A percentile compares a stretch with the other conserved stretches of the same genome.
phyloP scores from a whole-genome alignment of 2,329 filamentous ascomycete genomes.

The Pseudopithomyces chartarum region DNA sequence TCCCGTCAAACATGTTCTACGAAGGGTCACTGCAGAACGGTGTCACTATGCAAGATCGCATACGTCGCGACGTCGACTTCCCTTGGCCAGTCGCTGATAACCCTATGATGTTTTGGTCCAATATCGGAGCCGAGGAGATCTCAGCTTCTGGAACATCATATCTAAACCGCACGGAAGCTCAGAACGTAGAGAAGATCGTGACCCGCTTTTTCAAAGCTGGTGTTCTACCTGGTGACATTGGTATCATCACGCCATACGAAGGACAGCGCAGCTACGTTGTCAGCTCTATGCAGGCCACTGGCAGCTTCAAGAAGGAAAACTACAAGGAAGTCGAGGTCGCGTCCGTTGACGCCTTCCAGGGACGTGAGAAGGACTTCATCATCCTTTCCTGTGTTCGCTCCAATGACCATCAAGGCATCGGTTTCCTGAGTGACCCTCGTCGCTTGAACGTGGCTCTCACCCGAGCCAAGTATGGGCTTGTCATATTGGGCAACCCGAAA shows the following conservation, averaged over 20 bases:
- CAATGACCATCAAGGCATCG: slow-evolving; percentile 98
- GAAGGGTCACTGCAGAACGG: slow-evolving; percentile 97
- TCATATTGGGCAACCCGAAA: slow-evolving; percentile 97
- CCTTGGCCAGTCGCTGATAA: slow-evolving; percentile 93
- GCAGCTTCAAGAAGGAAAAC: slow-evolving; percentile 95
- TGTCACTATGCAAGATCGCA: slow-evolving; percentile 84
- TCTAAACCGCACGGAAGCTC: slow-evolving; percentile 94
- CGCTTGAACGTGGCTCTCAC: slow-evolving; percentile 97
- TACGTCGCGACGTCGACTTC: slow-evolving; percentile 94
- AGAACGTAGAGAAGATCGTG: slow-evolving; percentile 98
- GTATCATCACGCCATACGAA: slow-evolving; percentile 98
- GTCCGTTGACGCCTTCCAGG: slow-evolving; percentile 97
- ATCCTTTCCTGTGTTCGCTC: slow-evolving; percentile 97
- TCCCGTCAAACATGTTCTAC: slow-evolving; percentile 99
- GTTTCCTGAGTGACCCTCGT: slow-evolving; percentile 96
- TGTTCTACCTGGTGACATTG: slow-evolving; percentile 90
- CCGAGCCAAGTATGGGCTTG: slow-evolving; percentile 93
- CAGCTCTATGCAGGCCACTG: slow-evolving; percentile 98
- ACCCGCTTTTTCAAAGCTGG: slow-evolving; percentile 99
- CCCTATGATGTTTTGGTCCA: slow-evolving; percentile 99
- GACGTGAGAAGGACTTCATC: slow-evolving; percentile 98
- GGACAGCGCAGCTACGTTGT: slow-evolving; percentile 98
- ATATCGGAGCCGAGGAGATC: slow-evolving; percentile 96
- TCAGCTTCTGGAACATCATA: slow-evolving; percentile 97
- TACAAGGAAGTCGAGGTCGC: slow-evolving; percentile 99